These are phyloP conservation scores for Colletotrichum viniferum DNA, from an alignment of 2,329 filamentous ascomycete genomes.

Conservation along the genomic window DNA sequence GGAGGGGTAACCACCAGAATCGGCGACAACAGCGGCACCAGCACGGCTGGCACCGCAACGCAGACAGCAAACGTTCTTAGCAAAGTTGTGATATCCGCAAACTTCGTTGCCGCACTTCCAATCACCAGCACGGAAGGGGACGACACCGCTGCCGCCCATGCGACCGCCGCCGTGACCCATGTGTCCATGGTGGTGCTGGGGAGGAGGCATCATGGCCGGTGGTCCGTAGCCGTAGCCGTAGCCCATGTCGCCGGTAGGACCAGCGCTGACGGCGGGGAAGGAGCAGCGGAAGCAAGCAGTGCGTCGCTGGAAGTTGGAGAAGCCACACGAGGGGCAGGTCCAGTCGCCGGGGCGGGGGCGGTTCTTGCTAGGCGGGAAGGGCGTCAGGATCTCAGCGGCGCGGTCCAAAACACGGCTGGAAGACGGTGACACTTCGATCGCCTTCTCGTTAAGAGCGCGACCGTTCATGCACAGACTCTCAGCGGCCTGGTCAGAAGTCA, in stretches of 20 bases:
- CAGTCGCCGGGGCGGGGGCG: conserved; percentile 95
- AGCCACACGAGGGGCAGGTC: conserved; percentile 98
- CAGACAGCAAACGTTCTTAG: conserved; percentile 98
- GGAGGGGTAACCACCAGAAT: conserved; percentile 87
- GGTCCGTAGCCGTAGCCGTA: conserved; percentile 70
- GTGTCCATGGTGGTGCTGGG: conserved; percentile 66
- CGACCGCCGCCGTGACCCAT: conserved; percentile 67
- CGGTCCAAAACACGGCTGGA: conserved; percentile 96
- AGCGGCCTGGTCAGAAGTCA: conserved; percentile 68
- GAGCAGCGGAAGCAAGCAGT: conserved; percentile 99
- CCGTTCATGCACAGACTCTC: conserved; percentile 99
- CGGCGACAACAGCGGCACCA: conserved; percentile 90
- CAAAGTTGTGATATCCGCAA: conserved; percentile 98
- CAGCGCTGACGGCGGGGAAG: conserved; percentile 90
- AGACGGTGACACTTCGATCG: conserved; percentile 97
- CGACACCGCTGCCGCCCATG: conserved; percentile 82
- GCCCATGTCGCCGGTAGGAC: conserved; percentile 67
- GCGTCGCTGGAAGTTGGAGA: conserved; percentile 98
- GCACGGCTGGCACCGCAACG: conserved; percentile 95
- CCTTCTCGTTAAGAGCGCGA: conserved; percentile 96
- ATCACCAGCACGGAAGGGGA: conserved; percentile 97
- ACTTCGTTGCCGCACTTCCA: conserved; percentile 99
- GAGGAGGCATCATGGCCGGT: conserved; percentile 80
- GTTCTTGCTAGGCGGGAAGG: conserved; percentile 98
- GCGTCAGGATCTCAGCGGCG: conserved; percentile 92